Evolutionary conservation across 495 filamentous ascomycete genomes (phyloP), one percentile per base, ranked within the genome.

Genomic region (Lasiosphaeria miniovina): DNA sequence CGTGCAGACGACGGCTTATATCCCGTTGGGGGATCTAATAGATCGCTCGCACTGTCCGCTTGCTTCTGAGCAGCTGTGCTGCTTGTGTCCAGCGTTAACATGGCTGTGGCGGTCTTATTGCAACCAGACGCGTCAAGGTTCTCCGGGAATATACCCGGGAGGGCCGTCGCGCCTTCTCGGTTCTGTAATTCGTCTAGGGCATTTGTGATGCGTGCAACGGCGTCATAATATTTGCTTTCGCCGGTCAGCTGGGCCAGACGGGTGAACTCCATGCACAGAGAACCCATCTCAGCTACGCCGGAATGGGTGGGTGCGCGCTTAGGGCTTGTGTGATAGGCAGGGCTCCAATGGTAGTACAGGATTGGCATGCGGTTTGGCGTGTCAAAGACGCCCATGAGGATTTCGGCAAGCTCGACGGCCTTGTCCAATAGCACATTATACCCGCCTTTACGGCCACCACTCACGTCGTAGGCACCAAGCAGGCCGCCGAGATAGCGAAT

Each of bases 281-380:
- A 91, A 8, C 94, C 95, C 49, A 98, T 71, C 71, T 98, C 94
- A 0, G 94, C 93, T 31, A 95, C 77, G 38, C 88, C 82, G 31
- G 84, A 84, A 55, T 78, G 75, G 14, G 70, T 76, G 61, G 79
- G 81, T 0, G 90, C 91, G 40, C 83, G 82, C 65, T 89, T 88
- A 10, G 85, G 84, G 54, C 86, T 80, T 38, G 79, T 80, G 53
- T 83, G 84, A 64, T 80, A 84, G 11, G 77, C 75, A 33, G 92
- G 90, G 38, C 85, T 84, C 91, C 91, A 96, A 50, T 83, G 79
- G 73, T 96, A 97, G 71, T 87, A 93, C 3, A 94, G 84, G 17
- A 89, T 70, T 11, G 94, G 94, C 92, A 98, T 95, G 57, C 93
- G 85, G 68, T 98, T 98, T 0, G 94, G 93, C 7, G 94, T 98